Percentiles rank a stretch among this genome's conserved stretches.
Evolutionary conservation across 78 protist species (phyloP).

Genomic region (Tieghemostelium lacteum): DNA sequence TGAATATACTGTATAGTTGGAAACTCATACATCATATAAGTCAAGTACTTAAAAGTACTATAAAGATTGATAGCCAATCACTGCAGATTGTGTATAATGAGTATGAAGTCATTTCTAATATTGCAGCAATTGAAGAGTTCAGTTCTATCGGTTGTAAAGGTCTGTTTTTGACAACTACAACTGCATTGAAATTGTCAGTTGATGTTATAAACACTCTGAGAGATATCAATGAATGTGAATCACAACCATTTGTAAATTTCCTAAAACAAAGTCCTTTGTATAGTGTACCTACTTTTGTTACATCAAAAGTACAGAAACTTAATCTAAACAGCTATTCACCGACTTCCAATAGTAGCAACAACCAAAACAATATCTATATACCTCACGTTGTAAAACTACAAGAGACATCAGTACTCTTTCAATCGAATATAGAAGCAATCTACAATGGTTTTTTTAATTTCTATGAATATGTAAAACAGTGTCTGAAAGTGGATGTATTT

Average conservation of each 20-base stretch:
- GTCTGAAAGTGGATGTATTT: neutral
- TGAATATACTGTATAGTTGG: neutral
- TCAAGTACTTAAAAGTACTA: no score
- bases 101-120: no score
- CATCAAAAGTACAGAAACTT: neutral
- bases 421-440: neutral
- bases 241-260: no score
- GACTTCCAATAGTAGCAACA: no score
- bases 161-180: neutral
- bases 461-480: neutral
- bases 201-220: no score
- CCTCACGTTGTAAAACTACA: no score
- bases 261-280: no score
- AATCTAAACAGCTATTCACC: no score
- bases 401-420: no score
- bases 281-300: neutral
- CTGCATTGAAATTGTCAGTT: neutral
- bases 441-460: neutral
- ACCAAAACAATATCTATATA: no score
- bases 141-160: conserved; percentile 9
- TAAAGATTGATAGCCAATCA: no score
- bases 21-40: neutral
- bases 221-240: neutral
- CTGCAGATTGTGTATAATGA: neutral
- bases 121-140: neutral